phyloP scores from a whole-genome alignment of 352 stramenopile genomes.

The Globisporangium carolinianum region DNA sequence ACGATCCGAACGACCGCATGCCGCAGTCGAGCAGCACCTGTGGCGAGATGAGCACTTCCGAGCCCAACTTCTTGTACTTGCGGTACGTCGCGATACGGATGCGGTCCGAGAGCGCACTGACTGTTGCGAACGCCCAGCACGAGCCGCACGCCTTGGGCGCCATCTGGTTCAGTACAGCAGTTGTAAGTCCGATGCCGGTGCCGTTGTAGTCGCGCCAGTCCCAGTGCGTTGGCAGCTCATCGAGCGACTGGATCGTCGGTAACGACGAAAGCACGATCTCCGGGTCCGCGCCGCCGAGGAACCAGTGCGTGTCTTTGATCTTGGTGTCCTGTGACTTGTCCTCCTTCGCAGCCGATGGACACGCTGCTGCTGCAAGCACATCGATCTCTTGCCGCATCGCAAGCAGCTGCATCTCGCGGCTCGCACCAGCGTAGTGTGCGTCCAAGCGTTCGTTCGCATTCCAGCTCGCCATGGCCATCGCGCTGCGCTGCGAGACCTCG shows the following conservation, averaged over 20 bases:
- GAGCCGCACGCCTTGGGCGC: constrained; percentile 65
- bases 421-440: constrained; percentile 21
- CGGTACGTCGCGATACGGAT: constrained; percentile 65
- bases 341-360: constrained; percentile 8
- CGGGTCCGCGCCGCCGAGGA: constrained; percentile 54
- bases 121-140: constrained; percentile 71
- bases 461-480: constrained; percentile 7
- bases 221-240: constrained; percentile 62
- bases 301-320: constrained; percentile 48
- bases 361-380: constrained; percentile 34
- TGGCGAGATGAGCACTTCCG: constrained; percentile 58
- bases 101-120: constrained; percentile 67
- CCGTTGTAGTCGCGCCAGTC: constrained; percentile 77
- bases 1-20: constrained; percentile 78
- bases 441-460: background rate
- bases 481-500: constrained; percentile 14
- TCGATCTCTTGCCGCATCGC: constrained; percentile 46
- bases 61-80: constrained; percentile 45
- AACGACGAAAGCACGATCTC: constrained; percentile 41
- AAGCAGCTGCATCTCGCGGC: constrained; percentile 26
- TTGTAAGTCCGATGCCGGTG: constrained; percentile 69
- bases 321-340: constrained; percentile 1
- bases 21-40: constrained; percentile 70
- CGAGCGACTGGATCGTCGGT: constrained; percentile 36
- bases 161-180: constrained; percentile 77